Evolutionary conservation across 805 yeast genomes (phyloP), one percentile per base, ranked within the genome.

Genomic region (Kuraishia ogatae): DNA sequence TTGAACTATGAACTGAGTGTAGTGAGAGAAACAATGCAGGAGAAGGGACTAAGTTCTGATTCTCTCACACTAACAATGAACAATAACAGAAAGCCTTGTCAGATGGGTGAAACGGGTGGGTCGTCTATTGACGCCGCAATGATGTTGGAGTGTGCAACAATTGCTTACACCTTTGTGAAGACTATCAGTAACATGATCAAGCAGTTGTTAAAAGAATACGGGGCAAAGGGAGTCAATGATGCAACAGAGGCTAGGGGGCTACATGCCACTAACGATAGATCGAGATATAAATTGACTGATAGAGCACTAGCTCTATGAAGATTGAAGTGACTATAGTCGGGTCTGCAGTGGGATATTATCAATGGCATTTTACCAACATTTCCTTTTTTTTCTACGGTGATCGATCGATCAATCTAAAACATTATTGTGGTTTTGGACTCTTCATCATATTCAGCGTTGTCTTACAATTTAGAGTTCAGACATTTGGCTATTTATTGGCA

Each of bases 51-150:
- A 21, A 77, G 93, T 57, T 85, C 84, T 50, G 96, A 97, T 23
- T 80, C 82, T 2, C 75, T 93, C 70, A 89, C 96, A 1, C 82
- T 94, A 35, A 90, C 99, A 0, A 71, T 92, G 56, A 94, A 94
- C 67, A 89, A 87, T 61, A 93, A 93, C 66, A 81, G 93, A 60
- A 99, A 94, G 64, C 74, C 94, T 7, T 92, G 96, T 52, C 99
- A 94, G 66, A 77, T 94, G 28, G 79, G 87, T 49, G 94, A 93
- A 65, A 88, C 91, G 35, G 99, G 98, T 53, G 97, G 97, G 0
- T 72, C 88, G 50, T 88, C 92, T 6, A 81, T 93, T 60, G 92
- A 89, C 63, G 89, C 94, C 0, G 64, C 78, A 43, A 72, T 79
- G 23, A 71, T 93, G 52, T 73, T 89, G 75, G 82, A 83, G 24